These are phyloP conservation scores for Geranium brycei DNA, from an alignment of 345 rosid species.

Conservation along the genomic window DNA sequence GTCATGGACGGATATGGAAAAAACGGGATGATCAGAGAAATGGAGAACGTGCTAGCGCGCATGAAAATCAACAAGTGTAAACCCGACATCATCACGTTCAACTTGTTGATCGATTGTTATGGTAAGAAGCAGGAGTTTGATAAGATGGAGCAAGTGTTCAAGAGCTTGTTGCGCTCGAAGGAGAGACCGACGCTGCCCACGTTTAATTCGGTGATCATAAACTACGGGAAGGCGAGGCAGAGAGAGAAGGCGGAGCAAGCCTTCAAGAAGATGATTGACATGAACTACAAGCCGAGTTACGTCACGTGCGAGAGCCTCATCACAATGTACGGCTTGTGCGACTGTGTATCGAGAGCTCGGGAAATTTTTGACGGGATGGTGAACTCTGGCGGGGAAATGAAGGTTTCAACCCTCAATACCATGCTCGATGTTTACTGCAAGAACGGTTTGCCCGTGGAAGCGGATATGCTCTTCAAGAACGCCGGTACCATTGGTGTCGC, in stretches of 20 bases:
- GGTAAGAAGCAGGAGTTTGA: constrained; percentile 79
- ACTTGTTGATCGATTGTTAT: constrained; percentile 66
- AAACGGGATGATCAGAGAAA: constrained; percentile 76
- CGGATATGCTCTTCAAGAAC: constrained; percentile 40
- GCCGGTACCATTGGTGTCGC: constrained; percentile 28
- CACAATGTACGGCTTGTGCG: constrained; percentile 67
- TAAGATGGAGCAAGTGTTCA: constrained; percentile 88
- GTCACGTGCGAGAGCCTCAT: constrained; percentile 81
- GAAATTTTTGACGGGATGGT: constrained; percentile 51
- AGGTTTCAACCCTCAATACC: constrained; percentile 57
- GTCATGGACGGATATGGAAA: constrained; percentile 96
- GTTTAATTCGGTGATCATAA: constrained; percentile 77
- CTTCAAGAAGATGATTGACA: constrained; percentile 46
- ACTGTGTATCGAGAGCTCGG: constrained; percentile 54
- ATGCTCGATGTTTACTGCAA: constrained; percentile 78
- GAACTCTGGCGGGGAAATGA: constrained; percentile 41
- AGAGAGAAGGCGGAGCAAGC: constrained; percentile 57
- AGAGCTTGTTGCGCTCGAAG: constrained; percentile 63
- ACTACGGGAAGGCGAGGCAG: constrained; percentile 74
- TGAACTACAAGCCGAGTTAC: constrained; percentile 54
- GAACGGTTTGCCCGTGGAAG: constrained; percentile 61
- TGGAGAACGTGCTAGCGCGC: constrained; percentile 69
- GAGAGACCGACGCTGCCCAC: constrained; percentile 75
- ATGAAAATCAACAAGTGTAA: constrained; percentile 66
- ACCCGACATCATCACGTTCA: constrained; percentile 75